Conservation (phyloP, 257 asterid genomes). For the Pogostemon cablin region DNA sequence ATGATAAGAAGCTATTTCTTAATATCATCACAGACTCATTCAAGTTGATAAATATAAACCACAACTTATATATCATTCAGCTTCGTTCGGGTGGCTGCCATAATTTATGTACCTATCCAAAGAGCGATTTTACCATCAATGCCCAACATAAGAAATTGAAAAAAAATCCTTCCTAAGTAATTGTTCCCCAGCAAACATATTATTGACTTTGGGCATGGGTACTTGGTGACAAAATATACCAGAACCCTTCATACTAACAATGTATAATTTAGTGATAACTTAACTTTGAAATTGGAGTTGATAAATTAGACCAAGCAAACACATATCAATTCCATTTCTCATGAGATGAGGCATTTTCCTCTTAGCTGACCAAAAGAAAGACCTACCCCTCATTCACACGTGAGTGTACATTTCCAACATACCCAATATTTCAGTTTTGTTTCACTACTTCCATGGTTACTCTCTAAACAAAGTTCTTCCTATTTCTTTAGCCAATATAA, state of each 20-base stretch:
- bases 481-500: not conserved
- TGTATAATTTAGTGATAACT: not conserved
- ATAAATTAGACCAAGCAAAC: constrained; percentile 5
- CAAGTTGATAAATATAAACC: too few relatives aligned
- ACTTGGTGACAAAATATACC: not conserved
- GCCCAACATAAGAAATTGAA: not conserved
- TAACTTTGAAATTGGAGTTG: constrained; percentile 10
- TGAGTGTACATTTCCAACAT: too few relatives aligned
- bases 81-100: not conserved
- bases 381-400: constrained; percentile 7
- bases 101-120: not conserved
- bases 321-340: not conserved
- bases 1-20: not conserved
- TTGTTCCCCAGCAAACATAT: not conserved
- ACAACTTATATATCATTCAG: not conserved
- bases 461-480: not conserved
- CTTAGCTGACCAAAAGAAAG: not conserved
- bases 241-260: not conserved
- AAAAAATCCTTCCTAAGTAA: not conserved
- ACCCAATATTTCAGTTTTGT: constrained; percentile 1
- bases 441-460: not conserved
- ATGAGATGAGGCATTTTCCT: not conserved
- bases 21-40: not conserved
- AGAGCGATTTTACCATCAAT: not conserved
- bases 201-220: not conserved